Evolutionary conservation across 345 rosid species (phyloP).

Genomic region (Psidium guajava): DNA sequence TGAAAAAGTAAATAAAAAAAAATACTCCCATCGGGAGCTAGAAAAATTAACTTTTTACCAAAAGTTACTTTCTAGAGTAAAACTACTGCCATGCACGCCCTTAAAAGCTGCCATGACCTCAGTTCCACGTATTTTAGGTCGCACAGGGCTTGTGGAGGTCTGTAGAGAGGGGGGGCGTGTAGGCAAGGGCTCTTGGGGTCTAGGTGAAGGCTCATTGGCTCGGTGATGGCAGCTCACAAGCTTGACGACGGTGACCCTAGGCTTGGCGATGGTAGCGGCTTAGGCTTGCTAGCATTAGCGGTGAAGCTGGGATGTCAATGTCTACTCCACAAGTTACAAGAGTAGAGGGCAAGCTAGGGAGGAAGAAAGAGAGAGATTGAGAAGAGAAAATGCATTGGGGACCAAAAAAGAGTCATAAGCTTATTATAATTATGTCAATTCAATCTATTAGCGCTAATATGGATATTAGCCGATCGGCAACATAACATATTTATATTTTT

Average conservation of each 20-base stretch:
- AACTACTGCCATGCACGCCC: no score
- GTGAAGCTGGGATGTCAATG: neutral
- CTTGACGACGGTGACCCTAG: neutral
- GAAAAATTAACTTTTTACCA: no score
- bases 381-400: neutral
- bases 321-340: neutral
- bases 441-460: no score
- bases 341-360: neutral
- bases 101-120: neutral
- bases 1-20: no score
- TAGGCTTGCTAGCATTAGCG: neutral
- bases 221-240: neutral
- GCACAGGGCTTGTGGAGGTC: neutral
- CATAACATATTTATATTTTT: no score
- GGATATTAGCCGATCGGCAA: no score
- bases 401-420: no score
- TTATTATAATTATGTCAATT: no score
- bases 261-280: neutral
- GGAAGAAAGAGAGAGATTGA: neutral
- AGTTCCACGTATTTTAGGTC: neutral
- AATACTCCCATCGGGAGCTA: no score
- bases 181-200: neutral
- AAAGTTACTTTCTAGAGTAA: no score
- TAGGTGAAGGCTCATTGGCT: neutral
- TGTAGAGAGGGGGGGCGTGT: neutral